Percentiles rank a stretch among this genome's conserved stretches.
These are phyloP conservation scores for Steccherinum ochraceum DNA, from an alignment of 768 basidiomycete genomes.

Conservation along the genomic window DNA sequence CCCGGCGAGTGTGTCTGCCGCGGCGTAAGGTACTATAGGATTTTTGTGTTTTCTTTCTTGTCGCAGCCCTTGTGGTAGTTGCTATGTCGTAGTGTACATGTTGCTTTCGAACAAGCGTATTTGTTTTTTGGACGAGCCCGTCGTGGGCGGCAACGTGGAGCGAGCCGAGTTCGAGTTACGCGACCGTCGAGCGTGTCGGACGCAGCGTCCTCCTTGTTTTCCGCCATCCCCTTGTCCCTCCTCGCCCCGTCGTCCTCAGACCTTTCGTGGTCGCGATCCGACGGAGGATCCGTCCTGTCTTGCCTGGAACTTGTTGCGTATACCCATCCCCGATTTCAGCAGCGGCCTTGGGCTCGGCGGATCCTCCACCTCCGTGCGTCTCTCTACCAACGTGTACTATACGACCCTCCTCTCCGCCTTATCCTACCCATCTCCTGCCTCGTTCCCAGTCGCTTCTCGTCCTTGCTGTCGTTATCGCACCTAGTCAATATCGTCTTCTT, in stretches of 20 bases:
- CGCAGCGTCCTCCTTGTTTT: background rate
- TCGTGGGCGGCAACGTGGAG: no score
- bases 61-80: no score
- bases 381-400: background rate
- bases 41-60: background rate
- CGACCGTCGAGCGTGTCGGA: background rate
- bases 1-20: background rate
- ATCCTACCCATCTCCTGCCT: conserved; percentile 16
- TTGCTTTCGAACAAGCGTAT: background rate
- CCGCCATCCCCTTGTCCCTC: background rate
- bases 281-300: conserved; percentile 46
- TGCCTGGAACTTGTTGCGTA: conserved; percentile 35
- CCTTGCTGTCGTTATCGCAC: conserved; percentile 14
- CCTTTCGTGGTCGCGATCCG: background rate
- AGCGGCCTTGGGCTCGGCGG: conserved; percentile 46
- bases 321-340: conserved; percentile 33
- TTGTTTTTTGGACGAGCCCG: background rate
- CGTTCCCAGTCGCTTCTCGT: conserved; percentile 7
- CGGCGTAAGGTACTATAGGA: background rate
- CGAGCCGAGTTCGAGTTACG: background rate
- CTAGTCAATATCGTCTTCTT: conserved; percentile 12
- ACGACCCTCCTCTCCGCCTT: background rate
- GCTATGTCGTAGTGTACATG: background rate
- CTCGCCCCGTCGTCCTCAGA: background rate
- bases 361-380: conserved; percentile 33